These are phyloP conservation scores for Xylaria sp. DNA, from an alignment of 495 filamentous ascomycete species.

Conservation along the genomic window DNA sequence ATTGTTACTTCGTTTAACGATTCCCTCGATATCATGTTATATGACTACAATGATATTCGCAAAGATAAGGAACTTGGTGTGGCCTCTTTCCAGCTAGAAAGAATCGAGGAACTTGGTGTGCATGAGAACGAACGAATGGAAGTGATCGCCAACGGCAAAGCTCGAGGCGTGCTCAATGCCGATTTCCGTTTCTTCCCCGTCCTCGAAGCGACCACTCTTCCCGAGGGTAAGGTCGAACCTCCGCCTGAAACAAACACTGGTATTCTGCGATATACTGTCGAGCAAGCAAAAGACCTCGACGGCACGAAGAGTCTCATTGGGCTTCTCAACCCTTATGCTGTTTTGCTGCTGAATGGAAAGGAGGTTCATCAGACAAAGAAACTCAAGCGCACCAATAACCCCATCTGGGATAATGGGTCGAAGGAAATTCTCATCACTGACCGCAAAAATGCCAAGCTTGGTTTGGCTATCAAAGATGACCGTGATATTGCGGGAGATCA, in stretches of 20 bases:
- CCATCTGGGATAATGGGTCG: slow-evolving; percentile 86
- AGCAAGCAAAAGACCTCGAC: slow-evolving; percentile 96
- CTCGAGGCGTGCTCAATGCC: slow-evolving; percentile 76
- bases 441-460: slow-evolving; percentile 85
- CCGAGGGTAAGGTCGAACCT: slow-evolving; percentile 78
- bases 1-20: slow-evolving; percentile 91
- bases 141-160: slow-evolving; percentile 81
- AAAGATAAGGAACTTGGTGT: slow-evolving; percentile 96
- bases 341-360: slow-evolving; percentile 86
- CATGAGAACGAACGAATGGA: slow-evolving; percentile 87
- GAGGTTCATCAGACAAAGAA: slow-evolving; percentile 84
- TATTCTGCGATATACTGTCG: slow-evolving; percentile 89
- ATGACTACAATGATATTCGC: slow-evolving; percentile 92
- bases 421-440: slow-evolving; percentile 96
- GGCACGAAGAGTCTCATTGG: slow-evolving; percentile 88
- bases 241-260: slow-evolving; percentile 89
- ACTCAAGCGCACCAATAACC: slow-evolving; percentile 95
- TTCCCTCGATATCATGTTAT: slow-evolving; percentile 79
- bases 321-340: slow-evolving; percentile 86
- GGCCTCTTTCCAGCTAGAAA: slow-evolving; percentile 83
- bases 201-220: slow-evolving; percentile 71
- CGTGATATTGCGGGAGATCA: slow-evolving; percentile 83
- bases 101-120: slow-evolving; percentile 74
- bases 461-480: slow-evolving; percentile 93
- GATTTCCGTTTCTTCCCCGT: slow-evolving; percentile 97